These are phyloP conservation scores for Puya raimondii DNA, from an alignment of 176 grass and related monocot genomes.

Conservation along the genomic window DNA sequence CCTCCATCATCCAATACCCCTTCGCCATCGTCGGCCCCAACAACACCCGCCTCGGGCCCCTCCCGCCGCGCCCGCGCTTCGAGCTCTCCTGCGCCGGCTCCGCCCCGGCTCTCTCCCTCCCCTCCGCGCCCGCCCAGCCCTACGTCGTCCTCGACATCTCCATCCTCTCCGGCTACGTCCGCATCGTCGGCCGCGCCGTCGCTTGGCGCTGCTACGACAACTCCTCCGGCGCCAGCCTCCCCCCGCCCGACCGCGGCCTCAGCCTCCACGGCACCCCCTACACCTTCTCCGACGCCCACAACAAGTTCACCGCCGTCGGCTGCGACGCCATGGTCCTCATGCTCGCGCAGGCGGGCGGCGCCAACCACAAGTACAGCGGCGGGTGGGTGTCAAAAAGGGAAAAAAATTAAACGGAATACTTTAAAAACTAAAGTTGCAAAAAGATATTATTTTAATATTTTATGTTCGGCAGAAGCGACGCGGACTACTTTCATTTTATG, in stretches of 20 bases:
- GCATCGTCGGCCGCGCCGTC: conserved; percentile 5
- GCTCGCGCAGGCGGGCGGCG: background rate
- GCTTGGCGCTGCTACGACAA: background rate
- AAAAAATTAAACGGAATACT: too few species aligned
- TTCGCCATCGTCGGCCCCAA: conserved; percentile 22
- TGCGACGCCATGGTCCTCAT: conserved; percentile 41
- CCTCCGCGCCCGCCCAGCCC: background rate
- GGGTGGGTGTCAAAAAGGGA: conserved; percentile 6
- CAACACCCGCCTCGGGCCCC: too few species aligned
- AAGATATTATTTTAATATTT: too few species aligned
- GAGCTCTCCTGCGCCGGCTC: conserved; percentile 10
- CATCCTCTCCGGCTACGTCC: conserved; percentile 26
- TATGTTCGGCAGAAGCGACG: too few species aligned
- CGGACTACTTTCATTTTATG: too few species aligned
- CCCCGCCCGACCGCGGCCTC: background rate
- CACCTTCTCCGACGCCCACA: conserved; percentile 44
- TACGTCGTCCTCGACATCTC: conserved; percentile 31
- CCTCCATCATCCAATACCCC: conserved; percentile 32
- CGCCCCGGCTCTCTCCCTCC: conserved; percentile 9
- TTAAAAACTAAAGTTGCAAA: too few species aligned
- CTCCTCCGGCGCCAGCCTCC: too few species aligned
- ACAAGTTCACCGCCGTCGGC: conserved; percentile 49
- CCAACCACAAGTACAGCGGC: background rate
- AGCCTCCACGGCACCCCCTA: conserved; percentile 39
- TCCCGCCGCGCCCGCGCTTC: background rate